Base-by-base conservation (phyloP, 31 red algal genomes). In the Porphyra umbilicalis region DNA sequence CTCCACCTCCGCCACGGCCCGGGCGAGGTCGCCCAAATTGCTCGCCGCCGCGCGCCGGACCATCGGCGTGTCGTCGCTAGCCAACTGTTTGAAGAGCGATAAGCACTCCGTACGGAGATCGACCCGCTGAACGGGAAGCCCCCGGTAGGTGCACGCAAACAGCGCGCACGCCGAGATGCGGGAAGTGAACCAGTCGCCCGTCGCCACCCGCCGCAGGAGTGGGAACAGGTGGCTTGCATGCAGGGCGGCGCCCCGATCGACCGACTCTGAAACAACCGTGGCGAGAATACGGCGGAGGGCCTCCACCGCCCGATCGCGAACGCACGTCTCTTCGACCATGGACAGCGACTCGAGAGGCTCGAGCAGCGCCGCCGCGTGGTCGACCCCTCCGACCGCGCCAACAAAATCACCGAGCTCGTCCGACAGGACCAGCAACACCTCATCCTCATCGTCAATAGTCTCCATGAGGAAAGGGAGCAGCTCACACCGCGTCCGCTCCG, bases 181-280 rank as follows among this genome's bases (percentile, higher is more conserved):
- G 25, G 93, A 93, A 33, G 96, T 98, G 77, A 98, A 98, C 96
- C 96, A 98, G 80, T 98, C 96, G 57, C 93, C 93, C 35, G 84
- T 83, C 9, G 92, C 92, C 33, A 98, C 82, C 79, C 95, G 82
- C 82, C 88, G 88, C 42, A 92, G 80, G 76, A 98, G 85, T 9
- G 96, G 96, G 78, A 94, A 90, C 31, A 94, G 38, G 57, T 90
- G 87, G 78, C 89, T 85, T 13, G 89, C 92, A 31, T 94, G 92
- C 20, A 94, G 79, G 77, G 87, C 84, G n/a, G 78, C 83, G 31
- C 84, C 77, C 33, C 89, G 81, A 33, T 87, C 84, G 13, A 85
- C 57, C 34, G 88, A 88, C 39, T 76, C 57, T 9, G 68, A 32
- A 1, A 81, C 74, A 6, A 90, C 83, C 74, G 84, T 44, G 29